Percentiles rank a stretch among this genome's conserved stretches.
Evolutionary conservation across 192 early-diverging fungal species (phyloP).

Genomic region (Coemansia sp.): DNA sequence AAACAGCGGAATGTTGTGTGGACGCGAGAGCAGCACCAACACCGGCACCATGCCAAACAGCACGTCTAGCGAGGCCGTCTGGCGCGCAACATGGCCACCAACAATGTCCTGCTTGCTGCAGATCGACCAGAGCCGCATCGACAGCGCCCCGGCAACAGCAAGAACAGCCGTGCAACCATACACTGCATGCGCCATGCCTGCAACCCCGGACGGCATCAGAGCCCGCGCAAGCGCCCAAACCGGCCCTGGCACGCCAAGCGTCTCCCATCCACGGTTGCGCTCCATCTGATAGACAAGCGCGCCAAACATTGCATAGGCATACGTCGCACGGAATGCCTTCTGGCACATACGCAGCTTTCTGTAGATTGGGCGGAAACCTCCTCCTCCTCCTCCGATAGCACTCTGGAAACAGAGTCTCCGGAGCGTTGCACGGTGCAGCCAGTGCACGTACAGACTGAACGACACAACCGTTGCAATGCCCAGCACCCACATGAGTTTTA

Average conservation of each 20-base stretch:
- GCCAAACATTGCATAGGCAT: slow-evolving; percentile 16
- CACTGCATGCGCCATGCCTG: slow-evolving; percentile 24
- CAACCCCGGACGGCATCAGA: slow-evolving; percentile 24
- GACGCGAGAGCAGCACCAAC: slow-evolving; percentile 62
- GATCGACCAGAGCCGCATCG: neutral
- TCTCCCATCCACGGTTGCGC: slow-evolving; percentile 32
- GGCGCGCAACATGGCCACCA: neutral
- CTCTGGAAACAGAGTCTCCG: neutral
- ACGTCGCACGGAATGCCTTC: slow-evolving; percentile 19
- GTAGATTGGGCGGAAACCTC: neutral
- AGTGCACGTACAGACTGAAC: slow-evolving; percentile 14
- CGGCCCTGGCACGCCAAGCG: slow-evolving; percentile 12
- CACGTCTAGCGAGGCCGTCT: slow-evolving; percentile 25
- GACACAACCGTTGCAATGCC: slow-evolving; percentile 6
- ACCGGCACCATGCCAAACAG: slow-evolving; percentile 58
- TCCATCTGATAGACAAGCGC: slow-evolving; percentile 47
- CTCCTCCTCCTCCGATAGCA: neutral
- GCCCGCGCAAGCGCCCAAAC: slow-evolving; percentile 14
- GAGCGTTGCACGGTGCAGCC: slow-evolving; percentile 18
- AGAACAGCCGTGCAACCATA: slow-evolving; percentile 5
- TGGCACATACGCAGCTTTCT: slow-evolving; percentile 9
- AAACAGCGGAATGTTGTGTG: slow-evolving; percentile 65
- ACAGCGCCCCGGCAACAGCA: neutral
- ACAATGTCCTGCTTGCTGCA: neutral
- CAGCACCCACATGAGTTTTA: slow-evolving; percentile 32